These are phyloP conservation scores for Stephania yunnanensis DNA, from an alignment of 164 flowering plant species.

Conservation along the genomic window DNA sequence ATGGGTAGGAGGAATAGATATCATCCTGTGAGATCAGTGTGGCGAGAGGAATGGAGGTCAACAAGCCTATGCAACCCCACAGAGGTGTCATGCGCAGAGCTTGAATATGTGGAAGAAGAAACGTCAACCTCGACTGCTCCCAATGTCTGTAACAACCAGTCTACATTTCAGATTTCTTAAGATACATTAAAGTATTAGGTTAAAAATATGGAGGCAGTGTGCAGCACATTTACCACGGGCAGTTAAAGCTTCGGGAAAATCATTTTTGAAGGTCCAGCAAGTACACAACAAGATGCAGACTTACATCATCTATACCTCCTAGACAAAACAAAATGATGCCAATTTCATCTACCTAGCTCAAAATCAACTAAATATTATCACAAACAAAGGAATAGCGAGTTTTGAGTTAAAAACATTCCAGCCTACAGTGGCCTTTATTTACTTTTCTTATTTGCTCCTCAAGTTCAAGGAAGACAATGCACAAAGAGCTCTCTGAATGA, in stretches of 20 bases:
- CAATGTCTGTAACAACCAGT: conserved; percentile 12
- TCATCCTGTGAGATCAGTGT: not conserved
- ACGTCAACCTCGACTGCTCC: conserved; percentile 21
- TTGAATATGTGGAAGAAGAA: conserved; percentile 14
- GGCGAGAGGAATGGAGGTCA: conserved; percentile 1
- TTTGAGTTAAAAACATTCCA: not conserved
- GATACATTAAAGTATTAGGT: not conserved
- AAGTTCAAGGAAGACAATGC: too few species aligned
- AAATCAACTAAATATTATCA: not conserved
- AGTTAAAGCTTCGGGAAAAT: not conserved
- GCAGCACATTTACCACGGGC: not conserved
- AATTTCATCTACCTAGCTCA: not conserved
- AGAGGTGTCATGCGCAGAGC: conserved; percentile 5
- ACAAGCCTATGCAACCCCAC: conserved; percentile 9
- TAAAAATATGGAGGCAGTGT: not conserved
- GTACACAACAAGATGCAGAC: not conserved
- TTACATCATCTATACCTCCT: not conserved
- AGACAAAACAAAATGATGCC: not conserved
- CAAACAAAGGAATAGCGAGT: not conserved
- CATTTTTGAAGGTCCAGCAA: not conserved
- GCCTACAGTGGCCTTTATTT: not conserved
- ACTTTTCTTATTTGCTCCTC: not conserved
- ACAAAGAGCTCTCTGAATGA: not conserved
- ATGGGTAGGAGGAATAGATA: not conserved
- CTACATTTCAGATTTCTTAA: not conserved